Percentiles rank a stretch among this genome's conserved stretches.
phyloP scores from a whole-genome alignment of 176 grass and related monocot species.

The Aegilops longissima region DNA sequence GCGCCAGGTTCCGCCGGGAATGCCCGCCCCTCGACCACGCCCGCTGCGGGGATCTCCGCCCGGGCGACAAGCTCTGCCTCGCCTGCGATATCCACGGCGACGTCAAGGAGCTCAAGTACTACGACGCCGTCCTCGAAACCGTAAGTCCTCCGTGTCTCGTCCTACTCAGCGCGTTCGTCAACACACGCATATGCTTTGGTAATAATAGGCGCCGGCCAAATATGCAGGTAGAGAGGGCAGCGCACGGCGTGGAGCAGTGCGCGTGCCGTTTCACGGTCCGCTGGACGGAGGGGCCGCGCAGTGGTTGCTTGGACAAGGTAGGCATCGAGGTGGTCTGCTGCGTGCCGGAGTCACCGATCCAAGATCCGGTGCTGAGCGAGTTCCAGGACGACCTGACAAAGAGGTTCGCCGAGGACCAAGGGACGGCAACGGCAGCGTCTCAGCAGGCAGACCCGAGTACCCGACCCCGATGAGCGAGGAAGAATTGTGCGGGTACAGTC shows the following conservation, averaged over 20 bases:
- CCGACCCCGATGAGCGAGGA: too few relatives aligned
- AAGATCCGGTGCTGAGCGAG: conserved; percentile 30
- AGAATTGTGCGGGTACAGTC: too few relatives aligned
- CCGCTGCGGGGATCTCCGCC: conserved; percentile 33
- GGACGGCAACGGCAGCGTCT: too few relatives aligned
- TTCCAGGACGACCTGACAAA: conserved; percentile 29
- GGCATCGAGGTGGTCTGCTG: conserved; percentile 17
- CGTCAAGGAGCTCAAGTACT: conserved; percentile 19
- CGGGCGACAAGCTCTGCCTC: conserved; percentile 39
- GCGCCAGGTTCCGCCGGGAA: conserved; percentile 26
- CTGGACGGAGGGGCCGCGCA: conserved; percentile 30
- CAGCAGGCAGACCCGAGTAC: too few relatives aligned
- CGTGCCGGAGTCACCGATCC: conserved; percentile 26
- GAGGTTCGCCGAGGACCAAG: background rate
- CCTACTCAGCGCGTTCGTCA: background rate
- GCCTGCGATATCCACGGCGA: background rate
- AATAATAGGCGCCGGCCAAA: background rate
- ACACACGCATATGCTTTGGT: background rate
- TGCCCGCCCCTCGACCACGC: conserved; percentile 22
- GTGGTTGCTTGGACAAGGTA: background rate
- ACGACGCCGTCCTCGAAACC: conserved; percentile 38
- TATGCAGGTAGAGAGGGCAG: background rate
- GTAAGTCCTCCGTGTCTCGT: background rate
- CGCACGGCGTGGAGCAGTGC: conserved; percentile 39
- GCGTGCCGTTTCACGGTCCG: conserved; percentile 28